These are phyloP conservation scores for Aspergillus sp. DNA, from an alignment of 2,329 filamentous ascomycete genomes.

Conservation along the genomic window DNA sequence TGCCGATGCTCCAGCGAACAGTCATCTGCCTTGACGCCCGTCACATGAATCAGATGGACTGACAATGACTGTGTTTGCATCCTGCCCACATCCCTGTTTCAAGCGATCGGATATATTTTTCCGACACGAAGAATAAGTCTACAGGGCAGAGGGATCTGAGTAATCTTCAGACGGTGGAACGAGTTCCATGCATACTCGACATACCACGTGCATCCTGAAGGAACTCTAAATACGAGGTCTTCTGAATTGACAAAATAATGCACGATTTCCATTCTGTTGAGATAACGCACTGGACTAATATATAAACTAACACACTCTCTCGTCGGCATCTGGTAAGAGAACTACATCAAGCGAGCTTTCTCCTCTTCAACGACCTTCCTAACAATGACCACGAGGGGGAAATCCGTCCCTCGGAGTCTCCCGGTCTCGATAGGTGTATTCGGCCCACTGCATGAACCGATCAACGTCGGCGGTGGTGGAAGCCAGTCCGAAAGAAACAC, in stretches of 20 bases:
- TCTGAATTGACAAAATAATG: background rate
- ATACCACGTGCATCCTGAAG: background rate
- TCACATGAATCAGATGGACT: background rate
- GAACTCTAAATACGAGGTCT: background rate
- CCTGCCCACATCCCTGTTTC: background rate
- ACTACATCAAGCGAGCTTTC: background rate
- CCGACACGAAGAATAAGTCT: too few relatives aligned
- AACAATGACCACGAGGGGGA: background rate
- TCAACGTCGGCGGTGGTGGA: constrained; percentile 9
- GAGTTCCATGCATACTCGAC: background rate
- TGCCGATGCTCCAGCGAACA: background rate
- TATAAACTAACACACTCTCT: background rate
- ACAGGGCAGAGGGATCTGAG: too few relatives aligned
- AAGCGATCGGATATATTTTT: too few relatives aligned
- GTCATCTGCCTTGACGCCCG: background rate
- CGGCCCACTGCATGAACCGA: constrained; percentile 7
- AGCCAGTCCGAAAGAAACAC: constrained; percentile 9
- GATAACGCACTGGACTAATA: background rate
- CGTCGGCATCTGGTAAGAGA: background rate
- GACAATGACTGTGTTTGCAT: background rate
- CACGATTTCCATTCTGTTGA: background rate
- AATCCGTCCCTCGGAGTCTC: background rate
- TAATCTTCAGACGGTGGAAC: background rate
- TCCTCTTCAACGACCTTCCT: background rate
- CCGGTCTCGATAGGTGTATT: constrained; percentile 3